Evolutionary conservation across 2,329 filamentous ascomycete species (phyloP), one percentile per base, ranked within the genome.

Genomic region (Beauveria pseudobassiana): DNA sequence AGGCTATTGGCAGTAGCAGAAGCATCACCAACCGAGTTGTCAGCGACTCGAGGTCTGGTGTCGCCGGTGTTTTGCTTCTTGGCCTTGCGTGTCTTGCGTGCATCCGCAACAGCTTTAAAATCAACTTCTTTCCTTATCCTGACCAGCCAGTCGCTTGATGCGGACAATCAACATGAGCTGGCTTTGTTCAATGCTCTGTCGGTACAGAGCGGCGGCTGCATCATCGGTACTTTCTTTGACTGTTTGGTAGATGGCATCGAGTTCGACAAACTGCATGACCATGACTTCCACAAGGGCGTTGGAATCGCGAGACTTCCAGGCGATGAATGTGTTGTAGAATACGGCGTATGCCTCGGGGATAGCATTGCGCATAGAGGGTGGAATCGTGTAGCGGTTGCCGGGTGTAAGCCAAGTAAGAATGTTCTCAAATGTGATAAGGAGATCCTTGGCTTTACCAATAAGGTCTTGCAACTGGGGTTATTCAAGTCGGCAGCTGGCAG

Each of bases 261-360:
- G 82, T 70, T 92, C 90, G 20, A 93, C 89, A 72, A 93, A 93
- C 65, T 91, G 89, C 69, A 90, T 82, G n/a, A 93, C 81, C 90
- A 95, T 93, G 61, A 91, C 87, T 68, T 93, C 88, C 58, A 93
- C 85, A 5, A 95, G 78, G 0, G 89, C 87, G 59, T 87, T 87
- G 0, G 89, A 90, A 70, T 93, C 90, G 58, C 89, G 84, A 1
- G 90, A 87, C 73, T 93, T 91, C 90, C 90, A 95, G 3, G 89
- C 86, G 63, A 90, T 89, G 69, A 95, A 93, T 1, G 89, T 89
- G 59, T 89, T 88, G 67, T 88, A 85, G 67, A 91, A 95, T 0
- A 87, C 83, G 38, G 87, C 84, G 69, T 93, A 91, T 1, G 85
- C 80, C 67, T 91, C 83, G 0, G 87, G 82, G 20, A 95, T 78